These are phyloP conservation scores for Punica granatum DNA, from an alignment of 345 rosid species.

Conservation along the genomic window DNA sequence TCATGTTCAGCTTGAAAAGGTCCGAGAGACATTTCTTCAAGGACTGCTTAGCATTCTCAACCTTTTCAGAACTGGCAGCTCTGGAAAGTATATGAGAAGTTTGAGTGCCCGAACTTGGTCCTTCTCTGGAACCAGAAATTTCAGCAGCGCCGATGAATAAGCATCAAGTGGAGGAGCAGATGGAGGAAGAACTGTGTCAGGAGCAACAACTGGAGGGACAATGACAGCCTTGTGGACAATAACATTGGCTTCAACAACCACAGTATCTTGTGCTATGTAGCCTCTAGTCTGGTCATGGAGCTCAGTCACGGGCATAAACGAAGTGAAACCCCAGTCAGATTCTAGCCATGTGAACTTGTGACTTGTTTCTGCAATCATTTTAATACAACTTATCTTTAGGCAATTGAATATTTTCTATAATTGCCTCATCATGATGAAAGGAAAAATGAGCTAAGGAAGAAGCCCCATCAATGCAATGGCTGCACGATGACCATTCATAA, in stretches of 20 bases:
- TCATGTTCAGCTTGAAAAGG: slow-evolving; percentile 6
- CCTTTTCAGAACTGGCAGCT: slow-evolving; percentile 4
- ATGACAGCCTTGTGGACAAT: neutral
- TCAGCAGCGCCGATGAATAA: no score
- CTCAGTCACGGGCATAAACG: slow-evolving; percentile 1
- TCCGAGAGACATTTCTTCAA: slow-evolving; percentile 4
- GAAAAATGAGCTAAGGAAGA: no score
- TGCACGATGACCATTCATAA: no score
- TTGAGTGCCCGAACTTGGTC: neutral
- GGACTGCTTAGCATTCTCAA: slow-evolving; percentile 8
- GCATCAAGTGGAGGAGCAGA: no score
- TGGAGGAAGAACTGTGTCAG: no score
- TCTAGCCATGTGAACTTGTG: neutral
- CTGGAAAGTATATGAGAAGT: no score
- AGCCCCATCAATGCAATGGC: no score
- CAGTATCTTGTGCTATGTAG: neutral
- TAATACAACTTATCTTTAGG: no score
- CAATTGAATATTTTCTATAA: no score
- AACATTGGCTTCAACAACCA: neutral
- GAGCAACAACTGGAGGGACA: neutral
- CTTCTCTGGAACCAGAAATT: neutral
- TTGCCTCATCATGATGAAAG: no score
- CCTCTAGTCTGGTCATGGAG: slow-evolving; percentile 2
- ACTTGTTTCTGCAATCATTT: neutral
- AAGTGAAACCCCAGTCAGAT: neutral